phyloP scores from a whole-genome alignment of 805 yeast genomes.

The Saccharomycodes ludwigii region DNA sequence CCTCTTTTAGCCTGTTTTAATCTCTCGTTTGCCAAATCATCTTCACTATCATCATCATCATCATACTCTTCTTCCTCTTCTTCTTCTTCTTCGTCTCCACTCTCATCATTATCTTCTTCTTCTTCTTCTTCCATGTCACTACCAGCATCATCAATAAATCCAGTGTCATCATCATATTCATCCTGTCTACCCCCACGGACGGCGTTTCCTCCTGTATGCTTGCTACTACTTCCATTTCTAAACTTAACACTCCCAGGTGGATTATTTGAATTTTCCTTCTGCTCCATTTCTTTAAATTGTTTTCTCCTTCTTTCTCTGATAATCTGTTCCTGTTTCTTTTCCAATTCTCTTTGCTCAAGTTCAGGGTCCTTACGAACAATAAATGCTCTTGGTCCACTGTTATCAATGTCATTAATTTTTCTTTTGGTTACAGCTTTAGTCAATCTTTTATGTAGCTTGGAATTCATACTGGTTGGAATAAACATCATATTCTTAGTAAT shows the following conservation, averaged over 20 bases:
- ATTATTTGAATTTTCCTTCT: conserved; percentile 47
- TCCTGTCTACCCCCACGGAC: conserved; percentile 2
- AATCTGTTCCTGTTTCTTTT: conserved; percentile 51
- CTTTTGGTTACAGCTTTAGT: conserved; percentile 49
- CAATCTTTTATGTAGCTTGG: conserved; percentile 68
- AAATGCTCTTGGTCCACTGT: conserved; percentile 27
- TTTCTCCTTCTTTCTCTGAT: conserved; percentile 57
- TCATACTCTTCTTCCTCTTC: conserved; percentile 33
- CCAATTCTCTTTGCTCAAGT: conserved; percentile 51
- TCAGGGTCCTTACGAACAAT: conserved; percentile 51
- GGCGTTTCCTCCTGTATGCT: conserved; percentile 4
- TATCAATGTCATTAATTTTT: conserved; percentile 18
- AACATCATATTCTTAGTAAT: conserved; percentile 58
- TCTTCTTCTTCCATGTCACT: conserved; percentile 24
- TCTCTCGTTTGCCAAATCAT: conserved; percentile 45
- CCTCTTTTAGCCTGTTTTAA: conserved; percentile 40
- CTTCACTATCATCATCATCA: conserved; percentile 36
- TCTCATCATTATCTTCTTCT: conserved; percentile 17
- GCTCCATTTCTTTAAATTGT: conserved; percentile 36
- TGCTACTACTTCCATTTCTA: conserved; percentile 13
- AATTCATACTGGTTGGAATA: conserved; percentile 82
- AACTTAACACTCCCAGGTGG: conserved; percentile 24
- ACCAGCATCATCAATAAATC: conserved; percentile 19
- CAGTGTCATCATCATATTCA: conserved; percentile 4
- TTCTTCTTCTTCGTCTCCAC: conserved; percentile 18